Evolutionary conservation across 768 basidiomycete species (phyloP).

Genomic region (Austroboletus eburneus): DNA sequence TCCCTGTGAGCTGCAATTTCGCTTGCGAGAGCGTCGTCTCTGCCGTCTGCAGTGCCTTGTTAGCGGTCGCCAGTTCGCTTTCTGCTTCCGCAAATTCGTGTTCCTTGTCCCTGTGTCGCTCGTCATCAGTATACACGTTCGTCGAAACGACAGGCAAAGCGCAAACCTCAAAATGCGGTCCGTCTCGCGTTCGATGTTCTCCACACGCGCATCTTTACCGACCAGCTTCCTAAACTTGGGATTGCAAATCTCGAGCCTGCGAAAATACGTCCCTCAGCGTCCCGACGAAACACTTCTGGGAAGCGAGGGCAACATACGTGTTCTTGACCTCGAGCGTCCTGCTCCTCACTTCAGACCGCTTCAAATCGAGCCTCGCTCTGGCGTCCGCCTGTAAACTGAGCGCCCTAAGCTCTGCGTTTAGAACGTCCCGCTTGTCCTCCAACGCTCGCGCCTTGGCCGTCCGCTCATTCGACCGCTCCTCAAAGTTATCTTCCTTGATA

Average conservation of each 20-base stretch:
- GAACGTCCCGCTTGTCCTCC: constrained; percentile 64
- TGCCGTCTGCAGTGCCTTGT: constrained; percentile 55
- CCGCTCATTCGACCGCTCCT: constrained; percentile 57
- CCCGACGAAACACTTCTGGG: background rate
- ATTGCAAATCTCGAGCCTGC: constrained; percentile 60
- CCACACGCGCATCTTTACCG: constrained; percentile 53
- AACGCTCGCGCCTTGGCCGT: constrained; percentile 48
- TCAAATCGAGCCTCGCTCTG: constrained; percentile 74
- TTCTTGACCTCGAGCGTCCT: constrained; percentile 65
- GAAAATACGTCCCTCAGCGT: constrained; percentile 5
- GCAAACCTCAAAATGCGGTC: constrained; percentile 56
- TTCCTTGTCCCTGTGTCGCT: constrained; percentile 60
- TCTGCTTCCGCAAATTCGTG: constrained; percentile 43
- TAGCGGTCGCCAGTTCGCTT: constrained; percentile 36
- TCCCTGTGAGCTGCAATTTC: constrained; percentile 56
- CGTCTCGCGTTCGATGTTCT: constrained; percentile 72
- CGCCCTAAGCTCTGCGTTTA: constrained; percentile 66
- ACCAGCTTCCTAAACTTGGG: constrained; percentile 61
- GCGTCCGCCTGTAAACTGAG: constrained; percentile 78
- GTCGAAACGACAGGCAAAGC: too few species aligned
- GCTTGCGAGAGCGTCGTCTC: constrained; percentile 60
- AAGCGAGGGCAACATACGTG: constrained; percentile 44
- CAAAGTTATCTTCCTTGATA: constrained; percentile 57
- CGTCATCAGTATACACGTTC: background rate
- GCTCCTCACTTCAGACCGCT: constrained; percentile 59